Evolutionary conservation across 2,329 filamentous ascomycete genomes (phyloP), one percentile per base, ranked within the genome.

Genomic region (Ceratocystis huliohia): DNA sequence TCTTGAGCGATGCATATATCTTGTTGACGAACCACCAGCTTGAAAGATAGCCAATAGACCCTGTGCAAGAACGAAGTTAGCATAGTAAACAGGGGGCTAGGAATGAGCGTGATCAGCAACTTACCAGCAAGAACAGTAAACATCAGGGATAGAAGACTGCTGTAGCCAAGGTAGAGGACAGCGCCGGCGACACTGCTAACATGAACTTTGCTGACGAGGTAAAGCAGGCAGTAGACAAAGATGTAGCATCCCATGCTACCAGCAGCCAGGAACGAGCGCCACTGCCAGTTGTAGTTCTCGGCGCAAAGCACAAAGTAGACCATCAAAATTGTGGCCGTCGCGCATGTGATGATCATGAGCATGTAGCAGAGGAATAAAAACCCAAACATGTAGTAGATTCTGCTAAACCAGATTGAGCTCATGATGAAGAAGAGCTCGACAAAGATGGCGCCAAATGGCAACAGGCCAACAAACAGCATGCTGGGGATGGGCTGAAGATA

Each of bases 311-410:
- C 75, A 80, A 97, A 97, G 77, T 99, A 99, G 0, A 96, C 89
- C 82, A 97, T 87, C 20, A 99, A 80, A 7, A 97, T 87, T 0
- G 94, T 97, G 50, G 95, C 93, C 0, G 92, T 88, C 0, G 93
- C 93, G 68, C 88, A 91, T 0, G 94, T 97, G 72, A 96, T 88
- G 71, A 97, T 91, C 91, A 99, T 96, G 63, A 99, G 83, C 10
- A 89, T 92, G 73, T 96, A 99, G 81, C 92, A 96, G 66, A 99
- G 83, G 81, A 99, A 99, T 45, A 99, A 80, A 82, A 99, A 99
- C 25, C 94, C 94, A 73, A 99, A 99, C 94, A 99, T 99, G 82
- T 99, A 99, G 81, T 99, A 99, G 70, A 99, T 94, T 77, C 94
- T 91, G 79, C 88, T 93, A 77, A 95, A 96, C 94, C 94, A 99